Conservation (phyloP, 345 rosid species). For the Populus deltoides region DNA sequence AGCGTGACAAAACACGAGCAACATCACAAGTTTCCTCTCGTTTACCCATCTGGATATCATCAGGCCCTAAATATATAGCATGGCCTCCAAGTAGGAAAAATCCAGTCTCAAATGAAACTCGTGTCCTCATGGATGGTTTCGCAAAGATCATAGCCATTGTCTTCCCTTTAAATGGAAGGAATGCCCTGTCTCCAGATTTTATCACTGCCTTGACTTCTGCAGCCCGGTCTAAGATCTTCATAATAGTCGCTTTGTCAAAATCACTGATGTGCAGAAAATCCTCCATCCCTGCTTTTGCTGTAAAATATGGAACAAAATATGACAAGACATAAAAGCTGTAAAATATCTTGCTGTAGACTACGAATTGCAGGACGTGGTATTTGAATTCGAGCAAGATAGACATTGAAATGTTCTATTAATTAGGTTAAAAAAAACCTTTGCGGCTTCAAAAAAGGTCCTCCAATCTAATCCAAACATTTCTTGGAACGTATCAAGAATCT, state of each 20-base stretch:
- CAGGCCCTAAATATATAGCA: conserved; percentile 82
- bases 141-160: conserved; percentile 96
- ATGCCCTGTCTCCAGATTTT: conserved; percentile 81
- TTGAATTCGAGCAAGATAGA: no score
- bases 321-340: background rate
- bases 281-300: conserved; percentile 51
- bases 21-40: conserved; percentile 94
- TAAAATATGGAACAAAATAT: conserved; percentile 12
- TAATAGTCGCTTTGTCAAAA: conserved; percentile 74
- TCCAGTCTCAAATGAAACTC: conserved; percentile 95
- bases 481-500: no score
- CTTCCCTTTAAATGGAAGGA: conserved; percentile 82
- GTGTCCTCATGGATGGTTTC: conserved; percentile 95
- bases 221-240: conserved; percentile 70
- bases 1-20: conserved; percentile 84
- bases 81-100: conserved; percentile 95
- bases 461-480: no score
- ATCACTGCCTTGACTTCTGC: conserved; percentile 74
- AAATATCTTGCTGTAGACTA: no score
- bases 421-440: no score
- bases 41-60: conserved; percentile 96
- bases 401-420: no score
- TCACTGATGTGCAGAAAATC: conserved; percentile 80
- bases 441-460: no score
- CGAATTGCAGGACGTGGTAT: no score